Conservation (phyloP, 169 alveolate species). For the Plasmodium gallinaceum region DNA sequence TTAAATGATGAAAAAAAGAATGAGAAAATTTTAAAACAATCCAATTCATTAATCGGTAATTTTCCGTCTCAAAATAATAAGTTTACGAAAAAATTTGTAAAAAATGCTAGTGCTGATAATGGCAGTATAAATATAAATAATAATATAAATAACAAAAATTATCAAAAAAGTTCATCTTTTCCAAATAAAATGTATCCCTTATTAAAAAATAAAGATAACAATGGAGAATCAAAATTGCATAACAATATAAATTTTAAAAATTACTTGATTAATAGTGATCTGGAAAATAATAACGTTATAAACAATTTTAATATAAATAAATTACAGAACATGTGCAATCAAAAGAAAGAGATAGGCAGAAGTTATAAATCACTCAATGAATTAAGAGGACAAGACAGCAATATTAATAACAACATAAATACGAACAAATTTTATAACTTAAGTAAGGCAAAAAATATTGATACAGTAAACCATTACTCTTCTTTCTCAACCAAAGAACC, state of each 20-base stretch:
- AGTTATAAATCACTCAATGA: conserved; percentile 23
- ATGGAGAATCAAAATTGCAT: conserved; percentile 15
- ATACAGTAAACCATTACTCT: conserved; percentile 13
- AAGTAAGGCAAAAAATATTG: conserved; percentile 4
- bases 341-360: conserved; percentile 8
- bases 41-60: background rate
- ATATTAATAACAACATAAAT: conserved; percentile 5
- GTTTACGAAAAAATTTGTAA: conserved; percentile 10
- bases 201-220: conserved; percentile 37
- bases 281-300: conserved; percentile 13
- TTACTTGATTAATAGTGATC: conserved; percentile 14
- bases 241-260: conserved; percentile 30
- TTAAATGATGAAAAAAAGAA: background rate
- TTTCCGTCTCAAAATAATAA: background rate
- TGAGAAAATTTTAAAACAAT: conserved; percentile 2
- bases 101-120: conserved; percentile 32
- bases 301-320: conserved; percentile 23
- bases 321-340: conserved; percentile 17
- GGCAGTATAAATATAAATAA: background rate
- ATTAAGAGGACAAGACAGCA: conserved; percentile 17
- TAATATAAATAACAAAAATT: conserved; percentile 14
- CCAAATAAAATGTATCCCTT: conserved; percentile 30
- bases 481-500: conserved; percentile 28
- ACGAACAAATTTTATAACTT: conserved; percentile 23
- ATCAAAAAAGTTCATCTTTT: conserved; percentile 49